Evolutionary conservation across 2,329 filamentous ascomycete species (phyloP), one percentile per base, ranked within the genome.

Genomic region (Cadophora gregata): DNA sequence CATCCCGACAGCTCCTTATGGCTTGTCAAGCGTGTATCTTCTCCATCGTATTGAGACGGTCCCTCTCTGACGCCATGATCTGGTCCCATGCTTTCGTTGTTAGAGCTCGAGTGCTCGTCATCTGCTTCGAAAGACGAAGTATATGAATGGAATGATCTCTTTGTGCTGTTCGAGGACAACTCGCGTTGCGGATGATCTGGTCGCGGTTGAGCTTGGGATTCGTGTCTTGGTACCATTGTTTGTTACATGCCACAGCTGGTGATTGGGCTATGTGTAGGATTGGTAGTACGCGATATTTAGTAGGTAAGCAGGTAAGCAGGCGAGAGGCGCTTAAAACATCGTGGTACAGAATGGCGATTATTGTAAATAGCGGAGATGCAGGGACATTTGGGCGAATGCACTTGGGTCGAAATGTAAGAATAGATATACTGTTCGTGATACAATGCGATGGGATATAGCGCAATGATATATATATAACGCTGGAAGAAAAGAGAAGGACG

Each of bases 21-120:
- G 78, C 92, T 97, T 10, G 96, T 98, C 64, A 91, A 87, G n/a
- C 95, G 86, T 27, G 89, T 92, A 79, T 99, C 96, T 78, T 98
- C 93, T 69, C 92, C 93, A 2, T 85, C 84, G 78, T 96, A 97
- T 65, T 87, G 74, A 71, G 81, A 74, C 76, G 77, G 72, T 16
- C 64, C 68, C 67, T 77, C 75, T 56, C 74, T 72, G 27, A 69
- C 71, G 19, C 74, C 78, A 73, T 72, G 75, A 69, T 72, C 78
- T 61, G 74, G 72, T n/a, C 72, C 75, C 78, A 79, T 79, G 55
- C 69, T 76, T 38, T 74, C 70, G 65, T 74, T 71, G n/a, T 70
- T 69, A 16, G 75, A 75, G 69, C 72, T 75, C 21, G 88, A 90
- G 67, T 82, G 83, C 76, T 91, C 89, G 85, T 91, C 88, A 81